phyloP scores from a whole-genome alignment of 768 basidiomycete species.

The Tylopilus subfusipes region DNA sequence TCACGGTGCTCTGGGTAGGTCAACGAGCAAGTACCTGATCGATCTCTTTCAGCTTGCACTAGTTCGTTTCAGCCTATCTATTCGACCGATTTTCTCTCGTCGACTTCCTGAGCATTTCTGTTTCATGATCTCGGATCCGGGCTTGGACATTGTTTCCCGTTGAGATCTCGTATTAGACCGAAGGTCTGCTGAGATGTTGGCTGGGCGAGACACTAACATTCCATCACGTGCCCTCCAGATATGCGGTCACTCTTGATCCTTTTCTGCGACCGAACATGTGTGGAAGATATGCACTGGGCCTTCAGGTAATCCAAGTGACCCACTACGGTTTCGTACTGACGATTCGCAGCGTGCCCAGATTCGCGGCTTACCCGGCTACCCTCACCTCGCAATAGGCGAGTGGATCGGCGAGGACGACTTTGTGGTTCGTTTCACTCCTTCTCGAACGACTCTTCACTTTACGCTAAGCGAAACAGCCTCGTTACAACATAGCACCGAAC shows the following conservation, averaged over 20 bases:
- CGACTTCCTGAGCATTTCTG: slow-evolving; percentile 54
- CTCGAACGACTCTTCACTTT: neutral
- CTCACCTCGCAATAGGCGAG: slow-evolving; percentile 43
- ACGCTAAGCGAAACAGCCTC: slow-evolving; percentile 27
- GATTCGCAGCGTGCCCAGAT: slow-evolving; percentile 25
- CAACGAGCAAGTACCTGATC: slow-evolving; percentile 56
- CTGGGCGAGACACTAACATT: too few relatives aligned
- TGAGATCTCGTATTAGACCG: too few relatives aligned
- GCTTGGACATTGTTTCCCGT: too few relatives aligned
- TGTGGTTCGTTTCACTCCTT: slow-evolving; percentile 33
- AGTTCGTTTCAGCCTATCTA: slow-evolving; percentile 66
- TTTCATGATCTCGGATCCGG: slow-evolving; percentile 69
- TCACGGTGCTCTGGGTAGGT: neutral
- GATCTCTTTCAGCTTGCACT: slow-evolving; percentile 76
- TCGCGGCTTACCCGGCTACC: slow-evolving; percentile 39
- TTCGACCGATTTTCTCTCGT: slow-evolving; percentile 62
- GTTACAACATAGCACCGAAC: slow-evolving; percentile 85
- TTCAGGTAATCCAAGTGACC: slow-evolving; percentile 33
- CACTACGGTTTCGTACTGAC: neutral
- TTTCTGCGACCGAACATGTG: slow-evolving; percentile 44
- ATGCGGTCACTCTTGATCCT: neutral
- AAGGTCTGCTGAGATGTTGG: too few relatives aligned
- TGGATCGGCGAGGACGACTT: slow-evolving; percentile 63
- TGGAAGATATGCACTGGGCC: slow-evolving; percentile 57
- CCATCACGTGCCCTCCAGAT: too few relatives aligned